Evolutionary conservation across 78 protist genomes (phyloP).

Genomic region (Dictyostelium brefeldianum): DNA sequence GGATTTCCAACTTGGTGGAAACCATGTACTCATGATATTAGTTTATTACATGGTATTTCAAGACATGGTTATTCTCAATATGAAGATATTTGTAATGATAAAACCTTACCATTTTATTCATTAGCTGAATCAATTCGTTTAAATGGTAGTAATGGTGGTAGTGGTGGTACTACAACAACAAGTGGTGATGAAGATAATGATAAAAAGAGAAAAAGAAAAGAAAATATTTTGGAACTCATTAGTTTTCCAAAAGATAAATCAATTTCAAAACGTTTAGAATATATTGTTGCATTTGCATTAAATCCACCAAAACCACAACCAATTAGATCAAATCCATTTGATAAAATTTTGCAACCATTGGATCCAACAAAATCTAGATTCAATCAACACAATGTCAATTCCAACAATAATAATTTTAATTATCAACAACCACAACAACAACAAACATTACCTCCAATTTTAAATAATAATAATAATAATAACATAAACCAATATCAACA

Average conservation of each 20-base stretch:
- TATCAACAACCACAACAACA: background rate
- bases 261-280: slow-evolving; percentile 37
- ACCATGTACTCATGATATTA: slow-evolving; percentile 56
- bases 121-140: background rate
- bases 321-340: background rate
- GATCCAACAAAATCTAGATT: background rate
- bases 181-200: background rate
- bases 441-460: too few relatives aligned
- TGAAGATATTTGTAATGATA: slow-evolving; percentile 65
- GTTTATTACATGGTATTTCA: slow-evolving; percentile 40
- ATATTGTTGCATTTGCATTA: slow-evolving; percentile 1
- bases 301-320: slow-evolving; percentile 38
- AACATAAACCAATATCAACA: background rate
- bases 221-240: slow-evolving; percentile 11
- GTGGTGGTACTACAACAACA: background rate
- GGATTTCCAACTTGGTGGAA: slow-evolving; percentile 79
- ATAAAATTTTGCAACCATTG: slow-evolving; percentile 8
- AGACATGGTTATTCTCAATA: slow-evolving; percentile 79
- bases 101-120: slow-evolving; percentile 38
- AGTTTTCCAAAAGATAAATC: slow-evolving; percentile 58
- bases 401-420: background rate
- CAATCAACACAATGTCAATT: background rate
- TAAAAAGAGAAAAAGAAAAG: slow-evolving; percentile 68
- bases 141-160: background rate
- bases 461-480: background rate